These are phyloP conservation scores for Acacia concinna DNA, from an alignment of 331 rosid genomes.

Conservation along the genomic window DNA sequence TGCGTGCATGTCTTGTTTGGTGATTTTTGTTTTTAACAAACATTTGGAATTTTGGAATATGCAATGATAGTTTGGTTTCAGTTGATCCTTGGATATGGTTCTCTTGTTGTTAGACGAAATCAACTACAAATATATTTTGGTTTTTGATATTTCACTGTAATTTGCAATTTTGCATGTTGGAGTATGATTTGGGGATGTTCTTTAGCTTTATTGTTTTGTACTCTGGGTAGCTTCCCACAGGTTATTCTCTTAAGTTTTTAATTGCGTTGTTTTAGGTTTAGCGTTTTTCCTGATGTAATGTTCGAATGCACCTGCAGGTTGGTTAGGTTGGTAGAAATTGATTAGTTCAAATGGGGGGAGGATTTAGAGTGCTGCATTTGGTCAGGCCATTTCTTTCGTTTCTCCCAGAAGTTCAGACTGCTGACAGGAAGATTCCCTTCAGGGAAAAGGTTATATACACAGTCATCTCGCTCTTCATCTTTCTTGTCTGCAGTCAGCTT, in stretches of 20 bases:
- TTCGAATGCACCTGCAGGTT: neutral
- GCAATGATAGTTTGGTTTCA: neutral
- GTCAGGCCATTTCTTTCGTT: conserved; percentile 49
- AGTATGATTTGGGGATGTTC: neutral
- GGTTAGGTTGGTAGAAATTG: neutral
- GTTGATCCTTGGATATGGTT: neutral
- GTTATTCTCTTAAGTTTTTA: neutral
- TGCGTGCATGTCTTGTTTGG: neutral
- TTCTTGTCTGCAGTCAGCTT: conserved; percentile 58
- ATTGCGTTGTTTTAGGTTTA: neutral
- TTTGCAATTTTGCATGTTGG: neutral
- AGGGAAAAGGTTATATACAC: conserved; percentile 50
- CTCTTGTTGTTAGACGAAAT: neutral
- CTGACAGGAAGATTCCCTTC: conserved; percentile 46
- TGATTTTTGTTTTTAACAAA: neutral
- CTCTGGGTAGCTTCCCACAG: neutral
- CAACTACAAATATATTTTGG: neutral
- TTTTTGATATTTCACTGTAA: neutral
- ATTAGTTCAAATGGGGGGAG: conserved; percentile 43
- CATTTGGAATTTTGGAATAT: neutral
- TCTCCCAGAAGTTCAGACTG: conserved; percentile 47
- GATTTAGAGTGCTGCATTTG: conserved; percentile 50
- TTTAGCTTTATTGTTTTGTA: neutral
- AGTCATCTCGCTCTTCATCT: conserved; percentile 42
- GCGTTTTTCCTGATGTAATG: neutral